Evolutionary conservation across 192 early-diverging fungal genomes (phyloP).

Genomic region (Geranomyces michiganensis): DNA sequence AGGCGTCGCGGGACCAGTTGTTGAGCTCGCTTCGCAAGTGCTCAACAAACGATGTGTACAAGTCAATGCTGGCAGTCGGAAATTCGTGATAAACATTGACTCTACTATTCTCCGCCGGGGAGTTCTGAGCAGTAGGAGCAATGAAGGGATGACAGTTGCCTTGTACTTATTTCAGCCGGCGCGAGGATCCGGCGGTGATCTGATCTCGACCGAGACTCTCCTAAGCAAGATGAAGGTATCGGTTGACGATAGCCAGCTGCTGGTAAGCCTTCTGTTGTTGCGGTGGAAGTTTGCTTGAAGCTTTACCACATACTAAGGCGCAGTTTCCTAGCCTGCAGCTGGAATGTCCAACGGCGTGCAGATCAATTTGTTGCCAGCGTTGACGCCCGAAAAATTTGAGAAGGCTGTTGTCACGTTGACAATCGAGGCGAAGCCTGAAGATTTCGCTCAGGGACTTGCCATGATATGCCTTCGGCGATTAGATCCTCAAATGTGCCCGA

Average conservation of each 20-base stretch:
- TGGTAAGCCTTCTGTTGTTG: conserved; percentile 7
- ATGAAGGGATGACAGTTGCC: conserved; percentile 23
- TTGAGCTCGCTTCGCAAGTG: conserved; percentile 35
- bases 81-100: conserved; percentile 21
- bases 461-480: conserved; percentile 31
- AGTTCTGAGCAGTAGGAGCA: conserved; percentile 23
- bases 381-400: conserved; percentile 26
- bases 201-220: conserved; percentile 28
- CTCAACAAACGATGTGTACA: conserved; percentile 25
- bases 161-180: conserved; percentile 22
- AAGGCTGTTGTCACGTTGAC: conserved; percentile 11
- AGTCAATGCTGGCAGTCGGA: background rate
- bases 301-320: too few species aligned
- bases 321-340: conserved; percentile 20
- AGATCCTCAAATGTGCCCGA: conserved; percentile 12
- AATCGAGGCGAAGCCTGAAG: conserved; percentile 15
- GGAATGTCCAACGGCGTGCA: conserved; percentile 32
- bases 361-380: conserved; percentile 28
- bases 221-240: conserved; percentile 27
- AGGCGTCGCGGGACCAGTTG: conserved; percentile 27
- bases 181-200: conserved; percentile 4
- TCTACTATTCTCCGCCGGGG: conserved; percentile 15
- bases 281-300: background rate
- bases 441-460: conserved; percentile 28
- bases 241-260: conserved; percentile 21